Base-by-base conservation (phyloP, 225 moss, liverwort and hornwort species). In the Polytrichum formosum region DNA sequence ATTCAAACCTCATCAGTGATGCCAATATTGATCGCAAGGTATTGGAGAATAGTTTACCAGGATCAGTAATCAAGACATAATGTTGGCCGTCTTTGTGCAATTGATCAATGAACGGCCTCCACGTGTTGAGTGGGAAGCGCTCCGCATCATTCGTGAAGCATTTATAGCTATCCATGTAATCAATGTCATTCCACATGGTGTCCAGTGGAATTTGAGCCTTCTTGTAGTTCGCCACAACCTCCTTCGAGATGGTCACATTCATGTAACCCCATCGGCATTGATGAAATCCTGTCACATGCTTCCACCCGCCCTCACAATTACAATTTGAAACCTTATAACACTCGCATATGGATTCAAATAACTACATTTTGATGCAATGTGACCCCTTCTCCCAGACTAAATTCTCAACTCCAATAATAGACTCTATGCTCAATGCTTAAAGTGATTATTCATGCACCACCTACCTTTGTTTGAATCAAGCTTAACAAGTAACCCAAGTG, bases 161-260 rank as follows among this genome's bases (percentile, higher is more conserved):
- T 58, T 79, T 88, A 6, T 84, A 92, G 18, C 79, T 70, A 19
- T 90, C 85, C 91, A 91, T 94, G 1, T 92, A 90, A 56, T 97
- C 97, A 68, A 97, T 97, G 65, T 94, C 94, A 62, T 86, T 91
- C 92, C 97, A 97, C 66, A 94, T 91, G 2, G 90, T 75, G 31
- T 97, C 94, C 62, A 94, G 74, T 5, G 97, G 94, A 27, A 97
- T 89, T 1, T 83, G 81, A 20, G 89, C 94, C 21, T 83, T 88
- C 37, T 79, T 88, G 26, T 87, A 97, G 28, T 85, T 97, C 6
- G 79, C 85, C 16, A 97, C 89, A 5, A 97, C 92, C 6, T 13
- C 64, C 53, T 72, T 82, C 7, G 84, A 77, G 6, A 80, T 81
- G 1, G 55, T 68, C n/a, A 97, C 9, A 28, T 88, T 83, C 67